These are phyloP conservation scores for Fistulifera solaris DNA, from an alignment of 108 stramenopile genomes.

Conservation along the genomic window DNA sequence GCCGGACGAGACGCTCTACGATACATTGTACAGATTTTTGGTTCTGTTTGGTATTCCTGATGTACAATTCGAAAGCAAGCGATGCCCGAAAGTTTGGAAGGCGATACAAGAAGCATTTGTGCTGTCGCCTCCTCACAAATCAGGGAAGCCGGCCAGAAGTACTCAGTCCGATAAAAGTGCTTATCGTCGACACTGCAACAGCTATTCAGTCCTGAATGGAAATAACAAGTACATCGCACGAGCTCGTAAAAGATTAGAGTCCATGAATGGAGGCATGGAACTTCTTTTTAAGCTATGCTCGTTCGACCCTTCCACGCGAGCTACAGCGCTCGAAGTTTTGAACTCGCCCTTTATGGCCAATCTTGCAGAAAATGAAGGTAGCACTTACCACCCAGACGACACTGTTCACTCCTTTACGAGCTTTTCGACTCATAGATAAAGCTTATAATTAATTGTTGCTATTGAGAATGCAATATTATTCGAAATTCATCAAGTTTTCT, in stretches of 20 bases:
- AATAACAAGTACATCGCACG: slow-evolving; percentile 48
- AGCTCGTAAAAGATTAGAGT: slow-evolving; percentile 44
- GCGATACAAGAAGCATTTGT: slow-evolving; percentile 37
- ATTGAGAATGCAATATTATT: background rate
- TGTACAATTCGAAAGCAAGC: slow-evolving; percentile 20
- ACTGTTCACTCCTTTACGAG: slow-evolving; percentile 21
- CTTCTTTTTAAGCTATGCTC: slow-evolving; percentile 50
- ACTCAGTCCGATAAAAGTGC: slow-evolving; percentile 24
- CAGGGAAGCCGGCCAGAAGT: slow-evolving; percentile 2
- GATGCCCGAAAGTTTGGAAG: slow-evolving; percentile 54
- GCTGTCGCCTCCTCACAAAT: background rate
- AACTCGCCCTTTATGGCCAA: slow-evolving; percentile 66
- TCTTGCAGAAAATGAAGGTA: slow-evolving; percentile 39
- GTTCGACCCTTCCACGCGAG: slow-evolving; percentile 61
- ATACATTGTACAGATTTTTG: slow-evolving; percentile 90
- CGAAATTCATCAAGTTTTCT: background rate
- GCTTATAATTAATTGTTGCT: background rate
- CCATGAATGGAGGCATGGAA: slow-evolving; percentile 78
- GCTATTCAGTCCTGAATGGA: slow-evolving; percentile 52
- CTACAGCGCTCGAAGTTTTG: slow-evolving; percentile 60
- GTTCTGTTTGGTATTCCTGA: slow-evolving; percentile 88
- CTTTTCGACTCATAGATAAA: slow-evolving; percentile 17
- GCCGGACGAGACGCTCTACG: slow-evolving; percentile 72
- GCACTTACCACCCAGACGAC: slow-evolving; percentile 13
- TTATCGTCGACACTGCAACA: slow-evolving; percentile 42